Conservation (phyloP, 306 rosid species). For the Citrullus colocynthis region DNA sequence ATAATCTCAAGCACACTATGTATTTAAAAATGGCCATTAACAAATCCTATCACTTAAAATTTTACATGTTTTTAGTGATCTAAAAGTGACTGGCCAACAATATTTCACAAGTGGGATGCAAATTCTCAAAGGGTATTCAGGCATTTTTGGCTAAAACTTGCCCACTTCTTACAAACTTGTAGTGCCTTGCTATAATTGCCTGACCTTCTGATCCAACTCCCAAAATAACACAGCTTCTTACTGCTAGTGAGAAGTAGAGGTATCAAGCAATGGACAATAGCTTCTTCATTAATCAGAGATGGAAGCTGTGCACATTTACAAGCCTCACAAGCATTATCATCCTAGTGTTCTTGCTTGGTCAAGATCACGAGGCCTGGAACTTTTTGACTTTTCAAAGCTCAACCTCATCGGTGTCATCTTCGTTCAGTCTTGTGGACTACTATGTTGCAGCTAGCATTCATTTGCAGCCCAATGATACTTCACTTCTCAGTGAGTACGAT, state of each 20-base stretch:
- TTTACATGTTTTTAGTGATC: neutral
- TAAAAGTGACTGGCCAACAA: neutral
- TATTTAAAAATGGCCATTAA: neutral
- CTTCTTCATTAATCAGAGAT: constrained; percentile 11
- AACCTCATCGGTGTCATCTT: neutral
- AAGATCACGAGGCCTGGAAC: neutral
- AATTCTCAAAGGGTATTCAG: neutral
- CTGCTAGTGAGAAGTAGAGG: neutral
- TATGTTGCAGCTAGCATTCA: constrained; percentile 3
- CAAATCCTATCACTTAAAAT: neutral
- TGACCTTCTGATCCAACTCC: neutral
- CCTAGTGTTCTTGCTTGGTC: constrained; percentile 13
- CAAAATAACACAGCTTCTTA: neutral
- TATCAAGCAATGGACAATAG: constrained; percentile 17
- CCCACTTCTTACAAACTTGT: neutral
- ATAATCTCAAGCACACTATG: neutral
- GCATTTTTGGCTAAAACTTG: neutral
- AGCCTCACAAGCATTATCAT: constrained; percentile 15
- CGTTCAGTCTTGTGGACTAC: neutral
- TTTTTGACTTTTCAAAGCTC: neutral
- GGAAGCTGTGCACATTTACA: constrained; percentile 19
- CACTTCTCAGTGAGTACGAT: neutral
- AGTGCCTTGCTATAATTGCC: neutral
- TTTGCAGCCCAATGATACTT: neutral
- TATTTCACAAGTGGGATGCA: neutral